Base-by-base conservation (phyloP, 257 asterid genomes). In the Solanum chiquidenum region DNA sequence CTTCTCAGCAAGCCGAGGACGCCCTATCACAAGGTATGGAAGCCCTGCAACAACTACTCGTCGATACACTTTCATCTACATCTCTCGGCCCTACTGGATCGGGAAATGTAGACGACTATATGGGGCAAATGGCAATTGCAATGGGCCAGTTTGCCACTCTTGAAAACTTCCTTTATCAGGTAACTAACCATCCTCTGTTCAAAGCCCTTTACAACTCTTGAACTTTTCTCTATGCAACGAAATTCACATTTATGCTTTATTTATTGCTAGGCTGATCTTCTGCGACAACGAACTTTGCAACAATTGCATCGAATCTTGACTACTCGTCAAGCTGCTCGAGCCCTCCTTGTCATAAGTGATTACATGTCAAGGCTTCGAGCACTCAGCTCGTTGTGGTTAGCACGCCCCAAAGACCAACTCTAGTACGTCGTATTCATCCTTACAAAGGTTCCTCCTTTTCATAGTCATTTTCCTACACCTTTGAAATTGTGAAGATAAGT, bases 1-100 rank as follows among this genome's bases (percentile, higher is more conserved):
- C 99, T 3, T 95, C 96, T 9, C 98, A 95, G 68, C 96, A 97
- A 55, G 98, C 99, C 0, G 99, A 97, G 93, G 98, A 95, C 75
- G 99, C 99, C 83, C 90, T 97, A 66, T 94, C 99, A 12, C 99
- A 97, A 88, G 99, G 98, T 89, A 95, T 97, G 98, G 98, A 95
- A 90, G 99, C 98, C 29, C 89, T 95, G 91, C 98, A 97, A 75
- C 98, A 92, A 25, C 89, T 98, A 10, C 94, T 97, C 4, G 92
- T 94, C 0, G 98, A 97, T 49, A 95, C 98, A 12, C 95, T 97
- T 68, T 97, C 99, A 0, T 90, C 95, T 5, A 91, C 89, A 20
- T 86, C 94, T 42, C 91, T 92, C 2, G 93, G 91, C 5, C 91
- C 95, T 9, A 88, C 88, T 14, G 91, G 90, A 52, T 89, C 95